phyloP scores from a whole-genome alignment of 441 rosid species.

The Aquilaria agallochum region DNA sequence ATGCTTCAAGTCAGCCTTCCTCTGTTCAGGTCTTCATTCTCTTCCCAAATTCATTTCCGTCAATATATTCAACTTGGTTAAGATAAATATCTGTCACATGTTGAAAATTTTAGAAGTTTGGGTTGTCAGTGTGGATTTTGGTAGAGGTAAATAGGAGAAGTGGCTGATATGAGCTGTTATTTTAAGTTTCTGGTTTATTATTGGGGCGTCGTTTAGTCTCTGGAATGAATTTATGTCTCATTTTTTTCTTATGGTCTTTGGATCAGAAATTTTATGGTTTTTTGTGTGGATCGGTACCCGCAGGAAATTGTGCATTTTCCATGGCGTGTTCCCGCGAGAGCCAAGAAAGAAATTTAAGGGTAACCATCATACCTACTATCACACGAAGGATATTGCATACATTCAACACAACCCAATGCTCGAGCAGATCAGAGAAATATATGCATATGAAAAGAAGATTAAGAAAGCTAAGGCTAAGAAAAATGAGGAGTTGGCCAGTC shows the following conservation, averaged over 20 bases:
- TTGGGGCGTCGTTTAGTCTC: too few species aligned
- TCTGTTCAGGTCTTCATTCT: conserved; percentile 60
- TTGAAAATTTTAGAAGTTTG: too few species aligned
- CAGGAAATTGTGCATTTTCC: conserved; percentile 78
- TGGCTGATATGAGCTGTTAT: too few species aligned
- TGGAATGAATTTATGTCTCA: too few species aligned
- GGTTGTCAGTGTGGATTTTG: too few species aligned
- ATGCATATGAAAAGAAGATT: conserved; percentile 69
- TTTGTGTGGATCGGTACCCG: conserved; percentile 7
- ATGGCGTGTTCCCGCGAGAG: conserved; percentile 85
- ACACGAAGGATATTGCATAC: conserved; percentile 79
- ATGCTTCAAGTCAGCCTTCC: conserved; percentile 67
- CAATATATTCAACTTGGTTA: too few species aligned
- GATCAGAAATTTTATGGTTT: background rate
- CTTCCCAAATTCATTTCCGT: background rate
- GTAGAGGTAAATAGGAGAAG: too few species aligned
- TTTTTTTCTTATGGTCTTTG: too few species aligned
- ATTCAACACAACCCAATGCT: conserved; percentile 83
- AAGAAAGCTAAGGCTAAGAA: conserved; percentile 77
- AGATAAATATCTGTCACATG: too few species aligned
- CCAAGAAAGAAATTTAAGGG: conserved; percentile 93
- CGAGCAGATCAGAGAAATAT: conserved; percentile 76
- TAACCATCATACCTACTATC: conserved; percentile 90
- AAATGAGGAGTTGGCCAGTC: conserved; percentile 64
- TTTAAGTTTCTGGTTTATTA: too few species aligned